Evolutionary conservation across 805 yeast species (phyloP).

Genomic region (Saturnispora saitoi): DNA sequence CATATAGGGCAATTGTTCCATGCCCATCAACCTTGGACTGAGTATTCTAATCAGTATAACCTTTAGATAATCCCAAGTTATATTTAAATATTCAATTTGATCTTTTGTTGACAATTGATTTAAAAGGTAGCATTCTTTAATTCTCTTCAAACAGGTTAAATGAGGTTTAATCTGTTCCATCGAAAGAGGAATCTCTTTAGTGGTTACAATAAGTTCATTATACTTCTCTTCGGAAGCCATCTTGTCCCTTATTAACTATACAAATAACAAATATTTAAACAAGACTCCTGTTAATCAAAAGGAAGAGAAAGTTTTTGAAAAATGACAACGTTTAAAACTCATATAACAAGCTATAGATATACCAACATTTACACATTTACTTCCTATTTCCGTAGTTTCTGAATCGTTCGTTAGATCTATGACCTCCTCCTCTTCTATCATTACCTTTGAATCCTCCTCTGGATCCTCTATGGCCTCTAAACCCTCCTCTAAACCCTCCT

Average conservation of each 20-base stretch:
- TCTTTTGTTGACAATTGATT: not conserved
- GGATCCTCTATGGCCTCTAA: not conserved
- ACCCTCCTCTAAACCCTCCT: constrained; percentile 6
- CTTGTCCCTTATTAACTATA: not conserved
- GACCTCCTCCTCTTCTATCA: not conserved
- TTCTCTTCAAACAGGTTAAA: not conserved
- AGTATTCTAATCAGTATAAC: constrained; percentile 31
- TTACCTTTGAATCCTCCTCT: constrained; percentile 4
- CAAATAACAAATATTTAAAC: not conserved
- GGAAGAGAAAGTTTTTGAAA: not conserved
- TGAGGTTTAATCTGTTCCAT: constrained; percentile 1
- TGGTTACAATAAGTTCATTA: not conserved
- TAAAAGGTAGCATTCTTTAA: not conserved
- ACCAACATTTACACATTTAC: not conserved
- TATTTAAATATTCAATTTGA: not conserved
- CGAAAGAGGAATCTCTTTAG: not conserved
- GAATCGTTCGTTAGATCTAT: constrained; percentile 7
- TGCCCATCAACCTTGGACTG: constrained; percentile 28
- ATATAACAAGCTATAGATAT: not conserved
- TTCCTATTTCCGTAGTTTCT: constrained; percentile 10
- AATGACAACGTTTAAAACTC: not conserved
- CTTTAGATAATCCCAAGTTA: not conserved
- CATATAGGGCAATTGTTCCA: not conserved
- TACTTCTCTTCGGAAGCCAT: not conserved
- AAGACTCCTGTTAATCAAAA: not conserved